These are phyloP conservation scores for Aspergillus avenaceus DNA, from an alignment of 495 filamentous ascomycete species.

Conservation along the genomic window DNA sequence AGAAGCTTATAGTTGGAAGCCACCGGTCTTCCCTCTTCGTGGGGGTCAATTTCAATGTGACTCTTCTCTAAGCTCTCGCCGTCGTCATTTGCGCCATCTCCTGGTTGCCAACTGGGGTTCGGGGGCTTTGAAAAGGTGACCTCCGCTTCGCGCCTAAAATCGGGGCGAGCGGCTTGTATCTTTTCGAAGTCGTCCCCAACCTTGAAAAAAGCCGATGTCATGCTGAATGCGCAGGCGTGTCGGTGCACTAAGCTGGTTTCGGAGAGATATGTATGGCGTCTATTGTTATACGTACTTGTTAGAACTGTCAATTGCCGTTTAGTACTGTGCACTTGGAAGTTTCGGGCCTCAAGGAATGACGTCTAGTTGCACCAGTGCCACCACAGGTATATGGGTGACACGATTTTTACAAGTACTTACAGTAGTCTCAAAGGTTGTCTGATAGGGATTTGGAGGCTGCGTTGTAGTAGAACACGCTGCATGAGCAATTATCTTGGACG, in stretches of 20 bases:
- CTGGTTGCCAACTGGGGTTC: conserved; percentile 70
- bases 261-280: not conserved
- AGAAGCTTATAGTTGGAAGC: conserved; percentile 88
- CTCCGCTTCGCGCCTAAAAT: conserved; percentile 49
- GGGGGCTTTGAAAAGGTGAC: conserved; percentile 67
- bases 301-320: not conserved
- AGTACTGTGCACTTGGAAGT: not conserved
- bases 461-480: not conserved
- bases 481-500: not conserved
- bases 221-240: conserved; percentile 10
- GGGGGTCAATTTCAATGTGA: conserved; percentile 80
- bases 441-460: not conserved
- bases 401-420: too few relatives aligned
- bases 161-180: conserved; percentile 67
- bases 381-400: too few relatives aligned
- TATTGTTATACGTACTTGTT: not conserved
- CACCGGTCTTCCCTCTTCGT: conserved; percentile 62
- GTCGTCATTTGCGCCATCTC: conserved; percentile 67
- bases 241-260: not conserved
- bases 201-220: conserved; percentile 26
- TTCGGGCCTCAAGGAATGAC: too few relatives aligned
- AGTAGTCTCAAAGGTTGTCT: not conserved
- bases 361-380: too few relatives aligned
- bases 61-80: conserved; percentile 50
- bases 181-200: conserved; percentile 67